These are phyloP conservation scores for Aegle marmelos DNA, from an alignment of 345 rosid genomes.

Conservation along the genomic window DNA sequence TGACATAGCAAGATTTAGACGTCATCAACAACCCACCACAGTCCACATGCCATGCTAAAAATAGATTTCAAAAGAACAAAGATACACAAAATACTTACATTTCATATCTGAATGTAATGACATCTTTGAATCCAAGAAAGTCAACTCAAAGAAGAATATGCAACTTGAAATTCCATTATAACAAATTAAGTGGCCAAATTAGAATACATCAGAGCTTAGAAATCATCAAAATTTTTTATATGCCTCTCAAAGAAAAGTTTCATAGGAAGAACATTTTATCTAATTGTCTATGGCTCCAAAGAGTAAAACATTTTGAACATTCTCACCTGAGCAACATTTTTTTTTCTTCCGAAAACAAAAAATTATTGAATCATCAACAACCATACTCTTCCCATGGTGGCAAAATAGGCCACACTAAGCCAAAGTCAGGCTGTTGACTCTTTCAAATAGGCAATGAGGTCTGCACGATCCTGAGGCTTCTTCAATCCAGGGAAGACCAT, in stretches of 20 bases:
- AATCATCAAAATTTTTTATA: background rate
- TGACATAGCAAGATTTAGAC: background rate
- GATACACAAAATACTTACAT: background rate
- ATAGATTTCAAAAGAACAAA: background rate
- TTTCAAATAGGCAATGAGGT: conserved; percentile 76
- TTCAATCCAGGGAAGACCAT: conserved; percentile 87
- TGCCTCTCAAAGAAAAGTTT: background rate
- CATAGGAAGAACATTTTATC: background rate
- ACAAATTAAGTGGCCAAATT: background rate
- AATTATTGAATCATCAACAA: background rate
- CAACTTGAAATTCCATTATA: background rate
- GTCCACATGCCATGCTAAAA: background rate
- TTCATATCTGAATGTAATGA: background rate
- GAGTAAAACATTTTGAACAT: background rate
- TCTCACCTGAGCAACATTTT: background rate
- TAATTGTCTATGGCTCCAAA: background rate
- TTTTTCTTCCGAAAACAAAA: background rate
- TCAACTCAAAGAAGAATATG: background rate
- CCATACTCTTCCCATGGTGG: background rate
- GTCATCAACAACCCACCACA: background rate
- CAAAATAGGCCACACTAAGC: conserved; percentile 4
- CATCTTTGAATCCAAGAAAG: background rate
- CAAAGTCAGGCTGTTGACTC: conserved; percentile 48
- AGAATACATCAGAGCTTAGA: background rate
- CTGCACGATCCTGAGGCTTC: conserved; percentile 78